These are phyloP conservation scores for Cladosporium halotolerans DNA, from an alignment of 2,329 filamentous ascomycete genomes.

Conservation along the genomic window DNA sequence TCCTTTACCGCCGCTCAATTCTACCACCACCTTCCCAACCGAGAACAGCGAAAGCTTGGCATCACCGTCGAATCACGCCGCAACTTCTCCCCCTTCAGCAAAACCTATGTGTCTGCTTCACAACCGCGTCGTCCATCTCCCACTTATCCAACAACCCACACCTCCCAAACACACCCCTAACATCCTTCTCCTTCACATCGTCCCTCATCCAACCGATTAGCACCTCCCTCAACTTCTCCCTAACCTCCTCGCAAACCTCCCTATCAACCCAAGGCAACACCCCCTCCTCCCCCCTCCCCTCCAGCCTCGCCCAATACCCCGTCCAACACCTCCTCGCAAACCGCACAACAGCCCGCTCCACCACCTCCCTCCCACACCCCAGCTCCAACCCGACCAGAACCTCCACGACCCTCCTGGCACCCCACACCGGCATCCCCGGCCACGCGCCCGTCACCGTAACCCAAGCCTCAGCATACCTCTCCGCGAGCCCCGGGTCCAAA, in stretches of 20 bases:
- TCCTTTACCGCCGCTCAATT: no score
- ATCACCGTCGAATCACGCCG: no score
- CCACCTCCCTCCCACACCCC: not conserved
- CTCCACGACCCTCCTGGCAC: not conserved
- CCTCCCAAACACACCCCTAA: not conserved
- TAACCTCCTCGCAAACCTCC: not conserved
- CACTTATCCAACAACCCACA: no score
- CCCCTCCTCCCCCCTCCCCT: not conserved
- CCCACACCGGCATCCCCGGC: not conserved
- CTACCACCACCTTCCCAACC: no score
- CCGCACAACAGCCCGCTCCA: not conserved
- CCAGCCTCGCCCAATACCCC: not conserved
- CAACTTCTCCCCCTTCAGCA: no score
- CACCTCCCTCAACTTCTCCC: not conserved
- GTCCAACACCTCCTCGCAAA: constrained; percentile 1
- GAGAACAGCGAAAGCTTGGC: no score
- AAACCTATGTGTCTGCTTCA: no score
- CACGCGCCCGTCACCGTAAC: not conserved
- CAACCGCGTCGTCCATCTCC: no score
- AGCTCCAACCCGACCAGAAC: not conserved
- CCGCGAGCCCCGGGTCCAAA: not conserved
- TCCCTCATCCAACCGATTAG: not conserved
- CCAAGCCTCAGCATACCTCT: not conserved
- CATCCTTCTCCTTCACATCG: not conserved
- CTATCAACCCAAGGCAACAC: no score